Percentiles rank a stretch among this genome's conserved stretches.
Conservation (phyloP, 805 yeast genomes). For the Diddensiella transvaalensis region DNA sequence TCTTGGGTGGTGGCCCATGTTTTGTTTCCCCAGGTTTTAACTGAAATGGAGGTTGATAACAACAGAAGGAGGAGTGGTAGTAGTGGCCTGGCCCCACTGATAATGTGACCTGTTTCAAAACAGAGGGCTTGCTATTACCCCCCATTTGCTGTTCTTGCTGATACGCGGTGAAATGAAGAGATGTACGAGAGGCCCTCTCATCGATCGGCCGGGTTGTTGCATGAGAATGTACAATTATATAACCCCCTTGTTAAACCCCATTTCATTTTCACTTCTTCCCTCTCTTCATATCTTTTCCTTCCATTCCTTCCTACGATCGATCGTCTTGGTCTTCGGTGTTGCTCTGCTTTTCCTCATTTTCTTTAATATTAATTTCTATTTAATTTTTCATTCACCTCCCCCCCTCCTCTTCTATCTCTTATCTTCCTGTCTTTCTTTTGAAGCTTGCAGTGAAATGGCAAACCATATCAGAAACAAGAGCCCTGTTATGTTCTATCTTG, state of each 20-base stretch:
- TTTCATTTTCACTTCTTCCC: background rate
- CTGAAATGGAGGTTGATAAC: too few species aligned
- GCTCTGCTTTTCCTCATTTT: too few species aligned
- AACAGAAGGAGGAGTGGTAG: too few species aligned
- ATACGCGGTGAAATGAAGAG: too few species aligned
- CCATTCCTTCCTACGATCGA: background rate
- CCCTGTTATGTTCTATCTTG: constrained; percentile 1
- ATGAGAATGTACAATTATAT: background rate
- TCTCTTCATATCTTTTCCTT: too few species aligned
- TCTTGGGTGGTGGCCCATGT: too few species aligned
- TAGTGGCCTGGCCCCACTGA: too few species aligned
- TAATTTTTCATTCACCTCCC: background rate
- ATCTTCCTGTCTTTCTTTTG: background rate
- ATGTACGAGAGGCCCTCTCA: constrained; percentile 1
- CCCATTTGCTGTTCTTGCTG: too few species aligned
- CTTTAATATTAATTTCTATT: too few species aligned
- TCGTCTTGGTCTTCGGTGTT: background rate
- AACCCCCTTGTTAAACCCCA: background rate
- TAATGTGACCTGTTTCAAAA: too few species aligned
- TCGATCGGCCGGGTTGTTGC: background rate
- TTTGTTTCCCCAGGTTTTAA: too few species aligned
- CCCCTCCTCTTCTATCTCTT: background rate
- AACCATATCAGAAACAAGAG: background rate
- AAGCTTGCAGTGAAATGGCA: background rate
- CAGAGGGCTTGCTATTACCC: too few species aligned